Percentiles rank a stretch among this genome's conserved stretches.
phyloP scores from a whole-genome alignment of 2,329 filamentous ascomycete species.

The Fusarium graminum region DNA sequence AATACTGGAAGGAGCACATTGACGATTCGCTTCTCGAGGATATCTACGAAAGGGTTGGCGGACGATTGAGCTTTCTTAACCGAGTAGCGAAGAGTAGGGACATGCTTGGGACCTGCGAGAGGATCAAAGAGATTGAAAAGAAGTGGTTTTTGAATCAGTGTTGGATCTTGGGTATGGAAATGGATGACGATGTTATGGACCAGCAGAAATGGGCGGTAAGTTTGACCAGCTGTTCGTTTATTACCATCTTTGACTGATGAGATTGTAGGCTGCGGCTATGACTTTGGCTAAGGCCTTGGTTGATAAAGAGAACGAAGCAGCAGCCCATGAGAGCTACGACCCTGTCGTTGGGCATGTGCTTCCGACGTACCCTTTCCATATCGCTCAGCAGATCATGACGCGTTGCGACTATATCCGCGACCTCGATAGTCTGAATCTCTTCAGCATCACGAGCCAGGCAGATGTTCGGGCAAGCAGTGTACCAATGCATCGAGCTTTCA shows the following conservation, averaged over 20 bases:
- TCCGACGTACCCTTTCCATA: slow-evolving; percentile 83
- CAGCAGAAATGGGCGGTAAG: slow-evolving; percentile 94
- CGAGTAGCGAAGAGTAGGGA: slow-evolving; percentile 87
- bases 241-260: slow-evolving; percentile 22
- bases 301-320: slow-evolving; percentile 78
- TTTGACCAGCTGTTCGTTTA: slow-evolving; percentile 40
- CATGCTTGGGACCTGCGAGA: slow-evolving; percentile 84
- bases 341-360: slow-evolving; percentile 77
- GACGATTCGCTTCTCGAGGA: slow-evolving; percentile 72
- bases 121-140: slow-evolving; percentile 76
- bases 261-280: slow-evolving; percentile 83
- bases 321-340: slow-evolving; percentile 71
- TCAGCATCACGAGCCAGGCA: slow-evolving; percentile 89
- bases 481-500: slow-evolving; percentile 94
- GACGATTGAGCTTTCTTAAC: slow-evolving; percentile 87
- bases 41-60: slow-evolving; percentile 89
- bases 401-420: slow-evolving; percentile 92
- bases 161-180: slow-evolving; percentile 78
- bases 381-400: slow-evolving; percentile 93
- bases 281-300: slow-evolving; percentile 91
- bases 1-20: slow-evolving; percentile 77
- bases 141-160: slow-evolving; percentile 84
- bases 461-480: slow-evolving; percentile 93
- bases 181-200: slow-evolving; percentile 98
- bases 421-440: slow-evolving; percentile 94